Evolutionary conservation across 2,329 filamentous ascomycete species (phyloP).

Genomic region (Fusarium sp.): DNA sequence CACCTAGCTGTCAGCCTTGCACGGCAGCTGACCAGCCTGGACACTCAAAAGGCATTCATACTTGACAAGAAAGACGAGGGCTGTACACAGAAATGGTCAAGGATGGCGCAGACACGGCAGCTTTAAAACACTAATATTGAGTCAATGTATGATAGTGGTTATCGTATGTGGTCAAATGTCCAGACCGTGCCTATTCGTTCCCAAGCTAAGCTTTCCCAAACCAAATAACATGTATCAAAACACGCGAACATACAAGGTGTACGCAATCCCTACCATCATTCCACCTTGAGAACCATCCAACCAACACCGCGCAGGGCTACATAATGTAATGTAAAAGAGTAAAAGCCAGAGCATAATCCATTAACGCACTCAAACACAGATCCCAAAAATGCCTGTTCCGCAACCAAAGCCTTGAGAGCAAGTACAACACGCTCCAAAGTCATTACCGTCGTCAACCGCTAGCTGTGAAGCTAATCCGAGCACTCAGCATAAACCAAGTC

Average conservation of each 20-base stretch:
- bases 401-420: slow-evolving; percentile 43
- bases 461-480: slow-evolving; percentile 49
- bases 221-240: slow-evolving; percentile 19
- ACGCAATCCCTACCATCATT: slow-evolving; percentile 32
- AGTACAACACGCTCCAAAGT: slow-evolving; percentile 40
- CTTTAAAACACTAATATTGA: slow-evolving; percentile 21
- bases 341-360: slow-evolving; percentile 17
- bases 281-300: slow-evolving; percentile 43
- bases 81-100: not conserved
- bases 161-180: slow-evolving; percentile 29
- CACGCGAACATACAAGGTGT: slow-evolving; percentile 13
- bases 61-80: not conserved
- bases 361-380: slow-evolving; percentile 38
- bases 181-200: slow-evolving; percentile 22
- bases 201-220: slow-evolving; percentile 11
- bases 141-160: slow-evolving; percentile 31
- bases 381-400: slow-evolving; percentile 36
- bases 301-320: slow-evolving; percentile 46
- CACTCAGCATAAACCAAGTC: slow-evolving; percentile 28
- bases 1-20: not conserved
- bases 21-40: not conserved
- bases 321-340: slow-evolving; percentile 35
- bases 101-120: not conserved
- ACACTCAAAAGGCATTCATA: not conserved
- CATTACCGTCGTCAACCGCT: slow-evolving; percentile 49